Evolutionary conservation across 129 eudicot genomes (phyloP).

Genomic region (Calendula officinalis): DNA sequence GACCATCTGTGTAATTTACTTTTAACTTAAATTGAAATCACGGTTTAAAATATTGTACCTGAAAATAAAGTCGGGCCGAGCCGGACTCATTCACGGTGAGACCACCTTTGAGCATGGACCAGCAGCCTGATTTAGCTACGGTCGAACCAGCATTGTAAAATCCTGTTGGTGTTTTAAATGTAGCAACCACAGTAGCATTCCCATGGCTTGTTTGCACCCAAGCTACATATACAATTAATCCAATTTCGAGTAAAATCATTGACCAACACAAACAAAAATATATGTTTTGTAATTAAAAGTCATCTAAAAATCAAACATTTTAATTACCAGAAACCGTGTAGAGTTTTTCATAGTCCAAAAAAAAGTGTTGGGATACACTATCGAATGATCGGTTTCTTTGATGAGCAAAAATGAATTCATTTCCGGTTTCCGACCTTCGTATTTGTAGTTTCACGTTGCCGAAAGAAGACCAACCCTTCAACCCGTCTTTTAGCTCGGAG

Average conservation of each 20-base stretch:
- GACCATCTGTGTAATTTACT: no score
- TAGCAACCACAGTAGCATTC: constrained; percentile 46
- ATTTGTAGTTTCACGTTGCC: constrained; percentile 40
- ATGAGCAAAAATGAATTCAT: constrained; percentile 40
- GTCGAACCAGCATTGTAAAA: constrained; percentile 43
- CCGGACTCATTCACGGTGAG: constrained; percentile 40
- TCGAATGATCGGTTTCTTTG: constrained; percentile 37
- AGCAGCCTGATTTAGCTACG: constrained; percentile 50
- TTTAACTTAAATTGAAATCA: background rate
- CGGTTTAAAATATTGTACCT: constrained; percentile 28
- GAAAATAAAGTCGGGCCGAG: constrained; percentile 46
- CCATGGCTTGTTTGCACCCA: constrained; percentile 65
- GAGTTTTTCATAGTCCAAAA: constrained; percentile 45
- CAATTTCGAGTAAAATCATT: background rate
- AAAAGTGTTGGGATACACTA: constrained; percentile 48
- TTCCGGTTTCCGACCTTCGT: constrained; percentile 33
- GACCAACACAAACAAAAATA: background rate
- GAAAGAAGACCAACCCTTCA: constrained; percentile 46
- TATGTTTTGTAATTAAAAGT: background rate
- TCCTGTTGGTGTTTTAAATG: constrained; percentile 43
- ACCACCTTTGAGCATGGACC: constrained; percentile 90
- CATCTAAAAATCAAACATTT: background rate
- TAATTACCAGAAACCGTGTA: constrained; percentile 61
- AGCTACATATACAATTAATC: constrained; percentile 31
- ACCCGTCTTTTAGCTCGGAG: constrained; percentile 46